Conservation (phyloP, 192 early-diverging fungal genomes). For the Coemansia sp. region DNA sequence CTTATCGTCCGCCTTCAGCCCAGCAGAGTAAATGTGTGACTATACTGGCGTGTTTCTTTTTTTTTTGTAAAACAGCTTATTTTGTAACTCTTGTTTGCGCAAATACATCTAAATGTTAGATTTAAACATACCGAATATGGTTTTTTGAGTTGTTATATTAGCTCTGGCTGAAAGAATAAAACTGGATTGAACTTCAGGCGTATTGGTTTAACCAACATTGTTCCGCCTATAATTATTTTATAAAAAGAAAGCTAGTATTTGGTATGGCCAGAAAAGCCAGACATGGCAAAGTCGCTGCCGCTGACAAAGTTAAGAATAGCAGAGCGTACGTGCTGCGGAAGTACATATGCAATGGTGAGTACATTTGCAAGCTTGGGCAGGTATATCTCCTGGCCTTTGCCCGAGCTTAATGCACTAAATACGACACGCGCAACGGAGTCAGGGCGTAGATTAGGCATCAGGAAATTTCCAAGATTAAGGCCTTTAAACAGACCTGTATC, state of each 20-base stretch:
- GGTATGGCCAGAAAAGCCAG: constrained; percentile 31
- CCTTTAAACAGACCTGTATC: constrained; percentile 73
- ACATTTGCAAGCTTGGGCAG: constrained; percentile 26
- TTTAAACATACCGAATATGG: too few relatives aligned
- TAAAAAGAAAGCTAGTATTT: constrained; percentile 19
- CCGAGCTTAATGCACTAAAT: constrained; percentile 56
- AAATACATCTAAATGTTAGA: neutral
- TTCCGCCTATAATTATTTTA: too few relatives aligned
- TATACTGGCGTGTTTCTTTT: neutral
- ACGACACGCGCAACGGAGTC: constrained; percentile 60
- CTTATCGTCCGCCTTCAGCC: constrained; percentile 9
- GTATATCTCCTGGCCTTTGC: constrained; percentile 52
- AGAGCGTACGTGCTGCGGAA: constrained; percentile 18
- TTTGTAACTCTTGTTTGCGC: neutral
- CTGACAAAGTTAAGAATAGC: constrained; percentile 14
- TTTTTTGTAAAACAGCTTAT: neutral
- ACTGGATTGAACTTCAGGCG: too few relatives aligned
- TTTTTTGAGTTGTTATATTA: too few relatives aligned
- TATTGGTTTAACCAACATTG: too few relatives aligned
- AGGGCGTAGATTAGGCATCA: constrained; percentile 63
- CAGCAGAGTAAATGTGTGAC: constrained; percentile 11
- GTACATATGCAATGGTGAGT: constrained; percentile 15
- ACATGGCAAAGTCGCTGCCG: constrained; percentile 37
- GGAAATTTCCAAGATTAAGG: constrained; percentile 57
- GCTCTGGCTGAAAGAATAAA: too few relatives aligned